These are phyloP conservation scores for Thuja plicata DNA, from an alignment of 83 land plant species.

Conservation along the genomic window DNA sequence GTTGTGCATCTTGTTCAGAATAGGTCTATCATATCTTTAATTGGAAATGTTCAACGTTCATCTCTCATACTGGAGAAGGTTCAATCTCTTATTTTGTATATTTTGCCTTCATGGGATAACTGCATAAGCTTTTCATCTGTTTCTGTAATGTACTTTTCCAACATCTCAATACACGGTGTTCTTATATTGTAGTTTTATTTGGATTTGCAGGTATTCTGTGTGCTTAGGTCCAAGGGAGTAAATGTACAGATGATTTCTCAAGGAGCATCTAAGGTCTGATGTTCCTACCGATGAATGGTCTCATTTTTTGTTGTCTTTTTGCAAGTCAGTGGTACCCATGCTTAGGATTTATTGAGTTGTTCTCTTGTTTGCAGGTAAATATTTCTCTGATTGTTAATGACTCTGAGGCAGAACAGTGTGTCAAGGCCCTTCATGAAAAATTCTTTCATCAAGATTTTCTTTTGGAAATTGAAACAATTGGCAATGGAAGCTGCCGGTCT, in stretches of 20 bases:
- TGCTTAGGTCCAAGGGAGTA: constrained; percentile 65
- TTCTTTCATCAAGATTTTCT: constrained; percentile 63
- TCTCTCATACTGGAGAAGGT: constrained; percentile 94
- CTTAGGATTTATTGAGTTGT: background rate
- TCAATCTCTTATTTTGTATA: background rate
- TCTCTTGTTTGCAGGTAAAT: constrained; percentile 65
- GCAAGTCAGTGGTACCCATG: background rate
- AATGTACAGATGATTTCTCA: constrained; percentile 99
- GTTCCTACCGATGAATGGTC: background rate
- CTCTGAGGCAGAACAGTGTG: constrained; percentile 80
- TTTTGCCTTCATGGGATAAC: background rate
- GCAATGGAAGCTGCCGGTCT: background rate
- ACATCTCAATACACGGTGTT: background rate
- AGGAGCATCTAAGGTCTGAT: constrained; percentile 94
- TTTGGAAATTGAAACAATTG: background rate
- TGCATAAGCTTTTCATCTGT: background rate
- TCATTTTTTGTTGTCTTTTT: background rate
- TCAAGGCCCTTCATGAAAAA: constrained; percentile 70
- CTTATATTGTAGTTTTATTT: background rate
- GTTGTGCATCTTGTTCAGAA: constrained; percentile 83
- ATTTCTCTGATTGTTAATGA: constrained; percentile 92
- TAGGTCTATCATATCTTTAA: constrained; percentile 90
- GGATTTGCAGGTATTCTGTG: constrained; percentile 65
- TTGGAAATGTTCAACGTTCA: constrained; percentile 89
- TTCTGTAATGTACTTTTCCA: no score